Conservation (phyloP, 345 rosid species). For the Populus deltoides region DNA sequence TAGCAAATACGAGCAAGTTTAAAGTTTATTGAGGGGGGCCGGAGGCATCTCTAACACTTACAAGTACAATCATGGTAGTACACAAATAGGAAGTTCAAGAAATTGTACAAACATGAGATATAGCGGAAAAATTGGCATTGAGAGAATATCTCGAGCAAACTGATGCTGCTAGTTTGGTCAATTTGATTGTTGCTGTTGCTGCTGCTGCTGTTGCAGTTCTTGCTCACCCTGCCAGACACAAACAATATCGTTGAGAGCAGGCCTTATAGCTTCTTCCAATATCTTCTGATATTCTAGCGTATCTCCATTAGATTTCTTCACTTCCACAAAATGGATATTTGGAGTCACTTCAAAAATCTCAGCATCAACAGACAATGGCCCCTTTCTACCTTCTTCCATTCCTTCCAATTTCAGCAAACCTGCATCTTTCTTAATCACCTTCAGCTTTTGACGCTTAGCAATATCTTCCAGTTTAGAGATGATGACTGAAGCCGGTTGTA, state of each 20-base stretch:
- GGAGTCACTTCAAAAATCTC: constrained; percentile 27
- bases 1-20: background rate
- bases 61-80: background rate
- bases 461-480: constrained; percentile 23
- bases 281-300: constrained; percentile 23
- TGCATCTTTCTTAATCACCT: constrained; percentile 19
- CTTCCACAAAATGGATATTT: constrained; percentile 21
- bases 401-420: constrained; percentile 24
- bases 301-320: constrained; percentile 17
- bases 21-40: background rate
- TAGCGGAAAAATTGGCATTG: background rate
- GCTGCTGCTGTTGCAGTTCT: constrained; percentile 6
- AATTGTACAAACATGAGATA: background rate
- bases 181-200: background rate
- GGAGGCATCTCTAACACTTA: background rate
- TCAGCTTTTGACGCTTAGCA: constrained; percentile 12
- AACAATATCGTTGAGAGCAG: constrained; percentile 25
- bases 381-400: constrained; percentile 18
- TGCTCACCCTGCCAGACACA: constrained; percentile 23
- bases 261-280: constrained; percentile 16
- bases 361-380: constrained; percentile 18
- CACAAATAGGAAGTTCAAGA: background rate
- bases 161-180: background rate
- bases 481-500: constrained; percentile 18
- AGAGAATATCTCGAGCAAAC: background rate